These are phyloP conservation scores for Paulownia fortunei DNA, from an alignment of 257 asterid species.

Conservation along the genomic window DNA sequence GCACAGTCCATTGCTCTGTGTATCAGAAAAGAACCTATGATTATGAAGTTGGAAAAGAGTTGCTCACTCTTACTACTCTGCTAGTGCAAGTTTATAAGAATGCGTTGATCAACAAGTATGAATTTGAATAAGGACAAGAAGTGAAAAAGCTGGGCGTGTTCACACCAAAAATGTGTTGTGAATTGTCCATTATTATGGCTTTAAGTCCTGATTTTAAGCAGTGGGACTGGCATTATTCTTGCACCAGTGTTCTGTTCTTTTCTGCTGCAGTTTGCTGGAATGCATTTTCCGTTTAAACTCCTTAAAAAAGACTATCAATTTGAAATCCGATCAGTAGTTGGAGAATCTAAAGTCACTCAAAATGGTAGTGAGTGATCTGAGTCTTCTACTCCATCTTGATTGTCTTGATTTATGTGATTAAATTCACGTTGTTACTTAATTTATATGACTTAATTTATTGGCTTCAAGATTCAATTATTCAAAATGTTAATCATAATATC, in stretches of 20 bases:
- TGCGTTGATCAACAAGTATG: not conserved
- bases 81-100: no score
- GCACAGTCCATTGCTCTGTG: conserved; percentile 29
- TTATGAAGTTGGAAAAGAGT: no score
- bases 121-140: not conserved
- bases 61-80: no score
- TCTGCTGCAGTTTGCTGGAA: not conserved
- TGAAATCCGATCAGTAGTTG: not conserved
- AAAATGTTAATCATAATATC: no score
- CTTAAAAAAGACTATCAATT: no score
- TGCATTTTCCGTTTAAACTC: not conserved
- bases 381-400: no score
- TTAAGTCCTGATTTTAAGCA: conserved; percentile 18
- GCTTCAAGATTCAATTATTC: no score
- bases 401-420: no score
- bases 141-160: not conserved
- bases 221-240: conserved; percentile 28
- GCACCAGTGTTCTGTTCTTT: conserved; percentile 22
- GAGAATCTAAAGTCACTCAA: no score
- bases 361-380: no score
- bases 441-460: no score
- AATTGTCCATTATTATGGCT: conserved; percentile 15
- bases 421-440: no score
- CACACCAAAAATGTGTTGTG: conserved; percentile 38
- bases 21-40: not conserved